Percentiles rank a stretch among this genome's conserved stretches.
Conservation (phyloP, 2,329 filamentous ascomycete genomes). For the Cercospora nicotianae region DNA sequence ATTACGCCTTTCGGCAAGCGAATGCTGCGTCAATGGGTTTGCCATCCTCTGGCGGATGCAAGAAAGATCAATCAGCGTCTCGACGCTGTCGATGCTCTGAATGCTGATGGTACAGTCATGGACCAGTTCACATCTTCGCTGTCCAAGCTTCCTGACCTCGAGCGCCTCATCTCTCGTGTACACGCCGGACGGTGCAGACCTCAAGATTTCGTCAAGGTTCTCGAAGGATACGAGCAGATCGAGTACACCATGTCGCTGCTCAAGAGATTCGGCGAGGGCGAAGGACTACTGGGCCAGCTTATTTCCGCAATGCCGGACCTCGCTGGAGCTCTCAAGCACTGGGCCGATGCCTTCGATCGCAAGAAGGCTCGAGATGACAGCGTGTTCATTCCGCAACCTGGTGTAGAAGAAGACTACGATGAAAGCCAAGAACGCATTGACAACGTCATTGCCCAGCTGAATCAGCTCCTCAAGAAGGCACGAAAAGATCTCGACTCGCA, state of each 20-base stretch:
- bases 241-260: constrained; percentile 88
- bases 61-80: constrained; percentile 87
- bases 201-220: constrained; percentile 87
- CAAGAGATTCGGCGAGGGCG: constrained; percentile 69
- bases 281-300: constrained; percentile 80
- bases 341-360: constrained; percentile 90
- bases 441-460: constrained; percentile 71
- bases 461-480: constrained; percentile 68
- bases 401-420: constrained; percentile 91
- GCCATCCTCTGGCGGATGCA: constrained; percentile 86
- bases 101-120: constrained; percentile 74
- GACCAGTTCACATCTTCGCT: constrained; percentile 88
- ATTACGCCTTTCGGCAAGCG: constrained; percentile 97
- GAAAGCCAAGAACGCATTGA: constrained; percentile 73
- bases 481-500: constrained; percentile 73
- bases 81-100: constrained; percentile 90
- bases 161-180: constrained; percentile 88
- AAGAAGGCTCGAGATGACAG: constrained; percentile 74
- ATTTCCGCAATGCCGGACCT: constrained; percentile 85
- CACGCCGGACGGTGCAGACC: constrained; percentile 88
- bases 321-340: constrained; percentile 70
- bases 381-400: constrained; percentile 78
- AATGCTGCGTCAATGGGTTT: constrained; percentile 94
- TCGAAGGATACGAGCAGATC: constrained; percentile 97
- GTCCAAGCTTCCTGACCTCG: constrained; percentile 88